Conservation (phyloP, 495 filamentous ascomycete species). For the Physcia stellaris region DNA sequence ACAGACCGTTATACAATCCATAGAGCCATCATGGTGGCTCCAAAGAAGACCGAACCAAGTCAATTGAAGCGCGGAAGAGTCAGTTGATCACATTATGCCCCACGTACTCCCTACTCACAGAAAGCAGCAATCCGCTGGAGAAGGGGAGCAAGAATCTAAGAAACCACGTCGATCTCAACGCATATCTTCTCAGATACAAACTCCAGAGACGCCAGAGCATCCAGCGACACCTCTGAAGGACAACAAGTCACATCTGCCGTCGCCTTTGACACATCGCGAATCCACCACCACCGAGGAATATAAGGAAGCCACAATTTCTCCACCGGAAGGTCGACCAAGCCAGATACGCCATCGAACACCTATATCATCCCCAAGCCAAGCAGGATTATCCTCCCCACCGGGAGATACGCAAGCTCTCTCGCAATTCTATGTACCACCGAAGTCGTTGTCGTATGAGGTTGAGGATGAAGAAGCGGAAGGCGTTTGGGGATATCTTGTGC, state of each 20-base stretch:
- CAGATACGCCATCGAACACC: conserved; percentile 35
- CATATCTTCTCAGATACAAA: conserved; percentile 37
- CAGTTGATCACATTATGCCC: too few relatives aligned
- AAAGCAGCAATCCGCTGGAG: conserved; percentile 25
- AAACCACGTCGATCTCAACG: conserved; percentile 40
- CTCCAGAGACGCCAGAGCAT: too few relatives aligned
- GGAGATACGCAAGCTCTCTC: conserved; percentile 54
- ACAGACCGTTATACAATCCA: too few relatives aligned
- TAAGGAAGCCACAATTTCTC: conserved; percentile 62
- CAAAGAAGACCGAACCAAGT: conserved; percentile 32
- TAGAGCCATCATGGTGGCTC: too few relatives aligned
- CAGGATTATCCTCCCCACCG: conserved; percentile 54
- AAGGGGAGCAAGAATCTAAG: conserved; percentile 31
- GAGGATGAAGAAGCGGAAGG: conserved; percentile 78
- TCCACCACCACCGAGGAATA: conserved; percentile 48
- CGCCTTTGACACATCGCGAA: conserved; percentile 58
- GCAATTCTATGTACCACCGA: conserved; percentile 65
- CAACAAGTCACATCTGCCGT: conserved; percentile 53
- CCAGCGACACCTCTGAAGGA: conserved; percentile 39
- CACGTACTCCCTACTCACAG: conserved; percentile 2
- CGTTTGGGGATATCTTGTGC: conserved; percentile 91
- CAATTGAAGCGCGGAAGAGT: conserved; percentile 40
- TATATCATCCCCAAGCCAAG: conserved; percentile 41
- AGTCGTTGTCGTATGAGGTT: conserved; percentile 65
- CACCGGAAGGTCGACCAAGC: conserved; percentile 47